Base-by-base conservation (phyloP, 2,329 filamentous ascomycete genomes). In the Aspergillus niger region DNA sequence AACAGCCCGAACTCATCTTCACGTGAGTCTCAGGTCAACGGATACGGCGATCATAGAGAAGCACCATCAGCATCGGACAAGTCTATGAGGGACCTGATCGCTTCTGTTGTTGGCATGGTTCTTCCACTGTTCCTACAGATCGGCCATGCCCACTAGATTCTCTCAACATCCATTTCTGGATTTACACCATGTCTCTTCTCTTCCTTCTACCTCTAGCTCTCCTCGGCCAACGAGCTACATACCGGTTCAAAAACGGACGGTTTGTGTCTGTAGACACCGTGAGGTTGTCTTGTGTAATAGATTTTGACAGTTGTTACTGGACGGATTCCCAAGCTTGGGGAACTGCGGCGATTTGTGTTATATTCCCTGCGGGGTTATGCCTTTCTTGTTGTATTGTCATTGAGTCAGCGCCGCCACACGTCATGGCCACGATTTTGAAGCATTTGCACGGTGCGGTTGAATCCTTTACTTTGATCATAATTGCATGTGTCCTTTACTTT, bases 51-150 rank as follows among this genome's bases (percentile, higher is more conserved):
- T 54, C 65, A 74, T 20, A 71, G 78, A 49, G 77, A 77, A 24
- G 60, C 70, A 3, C 66, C 66, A 11, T 58, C 62, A 20, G 72
- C 72, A 61, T 67, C 74, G 5, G 76, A 78, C 53, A 77, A 77
- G 60, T 78, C 78, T 4, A 76, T 80, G 72, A 72, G 75, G 64
- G 79, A 81, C 65, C 65, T 81, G 60, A 72, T 77, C 53, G 78
- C 78, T 36, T 80, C 79, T 43, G 75, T 80, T n/a, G 69, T 80
- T 62, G 79, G 79, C 58, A 81, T 81, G 79, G 74, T 80, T 30
- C 57, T 81, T 58, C 79, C 79, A 11, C 64, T 81, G 49, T 81
- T 81, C 64, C 63, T 81, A 61, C 79, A 81, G 66, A 75, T 81
- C 60, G 79, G 79, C 38, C 79, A 81, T 73, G 78, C 78, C 55